Evolutionary conservation across 2,329 filamentous ascomycete genomes (phyloP), one percentile per base, ranked within the genome.

Genomic region (Fusarium poae): DNA sequence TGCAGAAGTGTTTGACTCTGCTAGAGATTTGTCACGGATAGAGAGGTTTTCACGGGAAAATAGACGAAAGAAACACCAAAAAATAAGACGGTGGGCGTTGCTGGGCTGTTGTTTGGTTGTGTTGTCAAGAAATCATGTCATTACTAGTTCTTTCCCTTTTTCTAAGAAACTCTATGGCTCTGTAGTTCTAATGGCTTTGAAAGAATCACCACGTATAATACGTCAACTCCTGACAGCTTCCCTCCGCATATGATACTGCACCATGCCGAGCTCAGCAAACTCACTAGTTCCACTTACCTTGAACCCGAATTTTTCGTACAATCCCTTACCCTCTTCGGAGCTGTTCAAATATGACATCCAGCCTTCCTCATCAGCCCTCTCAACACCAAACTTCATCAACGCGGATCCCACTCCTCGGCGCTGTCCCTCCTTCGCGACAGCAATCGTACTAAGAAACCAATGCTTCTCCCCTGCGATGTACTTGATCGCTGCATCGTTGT

Each of bases 391-490:
- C 13, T 58, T 62, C 67, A 82, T 74, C 42, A 82, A 49, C 20
- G 65, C 72, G 1, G 70, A 67, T 6, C 78, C 80, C 7, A 81
- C 68, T 7, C 79, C 79, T 12, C 62, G 71, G 6, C 75, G 65
- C 61, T 80, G 77, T 23, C 58, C 71, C 3, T 72, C 70, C n/a
- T 73, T 74, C 16, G 72, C 67, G 4, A 81, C 78, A 2, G 75
- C 73, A 10, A 80, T 67, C 12, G 72, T 75, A 27, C 76, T 76
- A 15, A 82, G 57, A 52, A 77, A 80, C 75, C 80, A 80, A 46
- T 73, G 67, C 8, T 57, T 65, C 1, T 68, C 70, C 5, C 62
- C 70, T 10, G 63, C 72, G 61, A 80, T 73, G 39, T 78, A 45
- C 13, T 71, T 57, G 9, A 35, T 42, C 20, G 67, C 63, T 3